Evolutionary conservation across 345 rosid species (phyloP).

Genomic region (Pseudoturritis turrita): DNA sequence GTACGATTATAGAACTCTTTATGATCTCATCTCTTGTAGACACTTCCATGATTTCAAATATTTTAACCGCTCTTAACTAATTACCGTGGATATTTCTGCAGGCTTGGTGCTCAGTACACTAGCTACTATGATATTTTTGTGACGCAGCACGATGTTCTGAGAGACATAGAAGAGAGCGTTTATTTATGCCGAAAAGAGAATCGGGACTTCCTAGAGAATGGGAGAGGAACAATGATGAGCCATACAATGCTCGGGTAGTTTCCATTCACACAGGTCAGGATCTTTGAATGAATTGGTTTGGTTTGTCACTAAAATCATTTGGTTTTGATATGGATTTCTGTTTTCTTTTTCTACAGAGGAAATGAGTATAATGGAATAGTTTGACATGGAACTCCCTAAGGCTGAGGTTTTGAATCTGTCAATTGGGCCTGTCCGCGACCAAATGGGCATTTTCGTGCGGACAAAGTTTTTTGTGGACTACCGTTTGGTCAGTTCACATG

Average conservation of each 20-base stretch:
- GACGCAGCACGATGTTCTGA: constrained; percentile 76
- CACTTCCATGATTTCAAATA: not conserved
- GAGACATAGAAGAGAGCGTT: constrained; percentile 58
- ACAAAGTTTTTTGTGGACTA: no score
- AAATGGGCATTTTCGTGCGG: no score
- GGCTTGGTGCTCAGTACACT: constrained; percentile 62
- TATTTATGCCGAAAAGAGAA: constrained; percentile 74
- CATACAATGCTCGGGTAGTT: constrained; percentile 66
- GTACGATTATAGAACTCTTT: no score
- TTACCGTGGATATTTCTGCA: constrained; percentile 25
- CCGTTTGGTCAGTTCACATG: no score
- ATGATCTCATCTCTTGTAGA: not conserved
- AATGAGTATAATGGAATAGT: constrained; percentile 92
- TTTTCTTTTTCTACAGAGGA: constrained; percentile 43
- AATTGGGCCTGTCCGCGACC: no score
- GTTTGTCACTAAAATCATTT: not conserved
- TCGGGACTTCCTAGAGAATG: constrained; percentile 62
- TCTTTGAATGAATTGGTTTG: not conserved
- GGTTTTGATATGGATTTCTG: not conserved
- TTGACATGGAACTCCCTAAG: constrained; percentile 69
- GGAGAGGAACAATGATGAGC: constrained; percentile 58
- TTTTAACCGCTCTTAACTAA: not conserved
- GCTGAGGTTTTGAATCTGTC: constrained; percentile 85
- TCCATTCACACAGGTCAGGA: constrained; percentile 71
- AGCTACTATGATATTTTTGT: constrained; percentile 67